These are phyloP conservation scores for Jatropha podagrica DNA, from an alignment of 441 rosid genomes.

Conservation along the genomic window DNA sequence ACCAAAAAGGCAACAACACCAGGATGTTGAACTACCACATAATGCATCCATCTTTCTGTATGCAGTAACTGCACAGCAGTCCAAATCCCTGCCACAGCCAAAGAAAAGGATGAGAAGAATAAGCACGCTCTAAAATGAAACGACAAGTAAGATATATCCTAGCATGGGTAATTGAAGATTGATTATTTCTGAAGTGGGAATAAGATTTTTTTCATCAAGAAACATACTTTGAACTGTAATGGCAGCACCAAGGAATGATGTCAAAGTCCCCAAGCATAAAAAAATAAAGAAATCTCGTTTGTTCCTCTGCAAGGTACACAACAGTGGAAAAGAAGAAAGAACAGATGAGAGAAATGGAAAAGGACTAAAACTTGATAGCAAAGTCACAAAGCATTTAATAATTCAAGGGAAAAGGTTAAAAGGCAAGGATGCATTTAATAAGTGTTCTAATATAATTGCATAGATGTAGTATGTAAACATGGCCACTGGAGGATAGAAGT, in stretches of 20 bases:
- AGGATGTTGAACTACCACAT: slow-evolving; percentile 54
- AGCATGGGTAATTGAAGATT: background rate
- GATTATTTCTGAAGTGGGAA: background rate
- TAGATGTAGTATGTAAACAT: background rate
- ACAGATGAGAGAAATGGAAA: slow-evolving; percentile 5
- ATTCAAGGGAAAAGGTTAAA: background rate
- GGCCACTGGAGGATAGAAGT: background rate
- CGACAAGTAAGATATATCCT: background rate
- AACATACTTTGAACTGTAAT: slow-evolving; percentile 71
- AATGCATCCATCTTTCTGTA: slow-evolving; percentile 52
- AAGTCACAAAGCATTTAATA: background rate
- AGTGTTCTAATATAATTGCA: background rate
- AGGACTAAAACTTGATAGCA: slow-evolving; percentile 4
- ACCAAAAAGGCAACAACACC: slow-evolving; percentile 58
- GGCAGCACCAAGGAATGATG: slow-evolving; percentile 47
- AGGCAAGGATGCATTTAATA: background rate
- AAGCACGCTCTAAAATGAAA: background rate
- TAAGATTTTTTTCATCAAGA: slow-evolving; percentile 17
- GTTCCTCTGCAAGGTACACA: slow-evolving; percentile 60
- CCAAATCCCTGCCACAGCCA: slow-evolving; percentile 60
- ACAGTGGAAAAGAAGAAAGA: background rate
- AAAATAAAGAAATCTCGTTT: slow-evolving; percentile 83
- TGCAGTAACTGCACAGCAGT: slow-evolving; percentile 37
- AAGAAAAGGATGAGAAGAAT: background rate
- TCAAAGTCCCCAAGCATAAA: slow-evolving; percentile 57